Percentiles rank a stretch among this genome's conserved stretches.
Evolutionary conservation across 306 rosid genomes (phyloP).

Genomic region (Citrullus amarus): DNA sequence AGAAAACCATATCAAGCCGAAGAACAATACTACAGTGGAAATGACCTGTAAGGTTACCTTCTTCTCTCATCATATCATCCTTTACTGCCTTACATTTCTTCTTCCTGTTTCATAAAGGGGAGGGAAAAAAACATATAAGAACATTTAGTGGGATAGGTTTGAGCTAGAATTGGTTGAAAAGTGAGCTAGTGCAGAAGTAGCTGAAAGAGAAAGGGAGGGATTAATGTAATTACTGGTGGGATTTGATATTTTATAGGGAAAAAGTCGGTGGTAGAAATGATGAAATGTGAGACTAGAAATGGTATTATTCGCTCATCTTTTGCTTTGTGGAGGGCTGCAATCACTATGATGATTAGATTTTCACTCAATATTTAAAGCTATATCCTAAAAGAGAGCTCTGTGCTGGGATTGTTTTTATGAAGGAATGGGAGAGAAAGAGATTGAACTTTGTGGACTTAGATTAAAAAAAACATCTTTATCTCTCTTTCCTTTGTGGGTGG

Average conservation of each 20-base stretch:
- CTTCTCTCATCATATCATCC: neutral
- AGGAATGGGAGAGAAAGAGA: neutral
- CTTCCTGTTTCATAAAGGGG: conserved; percentile 4
- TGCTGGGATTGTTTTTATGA: neutral
- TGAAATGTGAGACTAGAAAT: conserved; percentile 5
- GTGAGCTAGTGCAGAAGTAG: conserved; percentile 8
- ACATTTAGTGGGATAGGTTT: neutral
- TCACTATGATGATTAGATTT: conserved; percentile 3
- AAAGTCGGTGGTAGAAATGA: conserved; percentile 6
- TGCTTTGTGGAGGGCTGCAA: neutral
- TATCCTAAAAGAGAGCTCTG: neutral
- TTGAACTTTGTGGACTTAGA: neutral
- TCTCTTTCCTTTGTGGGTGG: neutral
- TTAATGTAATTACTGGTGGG: conserved; percentile 5
- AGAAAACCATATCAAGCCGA: conserved; percentile 20
- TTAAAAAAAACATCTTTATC: neutral
- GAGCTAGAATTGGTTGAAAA: conserved; percentile 1
- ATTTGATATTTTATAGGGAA: neutral
- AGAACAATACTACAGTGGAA: neutral
- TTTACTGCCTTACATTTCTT: neutral
- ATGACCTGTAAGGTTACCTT: neutral
- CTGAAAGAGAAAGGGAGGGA: conserved; percentile 1
- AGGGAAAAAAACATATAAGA: neutral
- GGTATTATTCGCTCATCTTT: conserved; percentile 6
- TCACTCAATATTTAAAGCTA: neutral